These are phyloP conservation scores for Oryza longistaminata DNA, from an alignment of 176 grass and related monocot genomes.

Conservation along the genomic window DNA sequence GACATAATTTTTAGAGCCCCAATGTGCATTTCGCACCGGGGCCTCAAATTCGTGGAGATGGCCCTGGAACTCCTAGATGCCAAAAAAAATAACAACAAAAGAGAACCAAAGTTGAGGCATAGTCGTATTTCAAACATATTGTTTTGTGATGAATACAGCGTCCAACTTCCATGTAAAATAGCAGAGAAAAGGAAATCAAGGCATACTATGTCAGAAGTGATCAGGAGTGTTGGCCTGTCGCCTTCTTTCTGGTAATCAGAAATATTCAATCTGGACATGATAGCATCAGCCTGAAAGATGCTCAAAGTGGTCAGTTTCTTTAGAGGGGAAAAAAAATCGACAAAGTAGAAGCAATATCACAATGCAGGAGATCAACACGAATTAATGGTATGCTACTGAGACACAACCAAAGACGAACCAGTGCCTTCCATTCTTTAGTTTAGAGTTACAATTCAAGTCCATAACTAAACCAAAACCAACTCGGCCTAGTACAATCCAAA, in stretches of 20 bases:
- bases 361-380: neutral
- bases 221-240: constrained; percentile 57
- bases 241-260: constrained; percentile 67
- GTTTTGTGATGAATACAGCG: neutral
- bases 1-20: too few relatives aligned
- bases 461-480: neutral
- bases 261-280: constrained; percentile 73
- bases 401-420: neutral
- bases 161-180: neutral
- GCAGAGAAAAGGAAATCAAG: neutral
- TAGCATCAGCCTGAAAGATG: constrained; percentile 85
- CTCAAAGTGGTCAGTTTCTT: neutral
- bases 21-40: too few relatives aligned
- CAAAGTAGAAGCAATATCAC: neutral
- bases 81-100: constrained; percentile 18
- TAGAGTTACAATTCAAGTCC: neutral
- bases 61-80: too few relatives aligned
- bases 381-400: neutral
- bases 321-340: neutral
- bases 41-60: too few relatives aligned
- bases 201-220: constrained; percentile 99
- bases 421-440: neutral
- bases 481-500: neutral
- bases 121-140: neutral
- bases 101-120: neutral